Base-by-base conservation (phyloP, 208 protist species). In the Leishmania martiniquensis region DNA sequence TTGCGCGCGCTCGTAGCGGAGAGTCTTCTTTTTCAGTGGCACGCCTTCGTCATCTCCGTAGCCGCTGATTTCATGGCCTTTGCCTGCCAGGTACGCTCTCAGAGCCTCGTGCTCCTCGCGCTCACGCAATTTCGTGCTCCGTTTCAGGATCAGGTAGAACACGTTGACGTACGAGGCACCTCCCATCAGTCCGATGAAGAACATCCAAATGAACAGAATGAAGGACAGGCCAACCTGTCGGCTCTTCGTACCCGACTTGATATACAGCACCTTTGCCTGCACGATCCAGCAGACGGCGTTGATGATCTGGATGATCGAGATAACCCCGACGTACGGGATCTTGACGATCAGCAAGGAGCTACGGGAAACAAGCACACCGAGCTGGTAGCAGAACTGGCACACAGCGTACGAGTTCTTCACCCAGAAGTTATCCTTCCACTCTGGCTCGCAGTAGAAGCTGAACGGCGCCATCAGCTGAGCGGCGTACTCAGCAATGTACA, bases 151-250 rank as follows among this genome's bases (percentile, higher is more conserved):
- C 29, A 97, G 80, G 76, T 95, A 98, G 60, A 98, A 98, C 25
- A 92, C 85, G 80, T 98, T 98, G 17, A 98, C 96, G 81, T 98
- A 98, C 12, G 90, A 96, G 9, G 93, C 91, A 47, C 96, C 96
- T 54, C 96, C 94, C 29, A 98, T 70, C 13, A 98, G 79, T 32
- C 96, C 96, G 44, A 97, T 91, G 65, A 93, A 97, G n/a, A 98
- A 34, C 95, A 98, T 98, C 85, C 90, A 92, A 29, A 73, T 83
- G 69, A 97, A 98, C 15, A 95, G 82, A 4, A 92, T 32, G 75
- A 94, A 97, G 51, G 90, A 83, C 45, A 95, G 75, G 13, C 84
- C 85, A 22, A 89, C 65, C 78, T 95, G 77, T 45, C 62, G 72
- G 62, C 49, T 70, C 62, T 82, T 78, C 52, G 55, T 84, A 52